These are phyloP conservation scores for Cryptosporidium ubiquitum DNA, from an alignment of 169 alveolate genomes.

Conservation along the genomic window DNA sequence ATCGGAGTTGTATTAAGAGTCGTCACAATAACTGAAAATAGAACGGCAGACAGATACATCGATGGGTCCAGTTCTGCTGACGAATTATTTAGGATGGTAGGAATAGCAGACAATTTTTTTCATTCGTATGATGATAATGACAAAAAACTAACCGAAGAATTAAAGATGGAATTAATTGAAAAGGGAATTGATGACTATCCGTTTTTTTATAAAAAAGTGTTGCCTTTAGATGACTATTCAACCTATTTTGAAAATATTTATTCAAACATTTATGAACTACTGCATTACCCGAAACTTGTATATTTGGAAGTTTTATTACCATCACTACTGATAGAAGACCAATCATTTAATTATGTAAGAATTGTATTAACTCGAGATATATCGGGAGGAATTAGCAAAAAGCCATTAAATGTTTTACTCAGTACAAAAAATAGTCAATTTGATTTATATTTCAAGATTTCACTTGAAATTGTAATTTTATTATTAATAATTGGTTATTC, in stretches of 20 bases:
- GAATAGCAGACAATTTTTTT: neutral
- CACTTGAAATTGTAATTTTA: conserved; percentile 33
- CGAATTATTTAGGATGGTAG: conserved; percentile 6
- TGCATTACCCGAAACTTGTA: conserved; percentile 1
- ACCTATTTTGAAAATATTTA: neutral
- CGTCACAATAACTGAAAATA: conserved; percentile 21
- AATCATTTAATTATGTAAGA: conserved; percentile 12
- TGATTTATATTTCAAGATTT: neutral
- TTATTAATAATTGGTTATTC: conserved; percentile 15
- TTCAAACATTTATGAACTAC: neutral
- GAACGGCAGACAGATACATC: neutral
- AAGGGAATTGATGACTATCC: conserved; percentile 29
- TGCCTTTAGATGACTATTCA: neutral
- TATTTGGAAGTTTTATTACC: conserved; percentile 51
- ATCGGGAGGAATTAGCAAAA: conserved; percentile 1
- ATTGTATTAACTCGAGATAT: conserved; percentile 1
- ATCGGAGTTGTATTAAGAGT: conserved; percentile 36
- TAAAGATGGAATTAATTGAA: conserved; percentile 19
- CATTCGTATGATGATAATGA: conserved; percentile 5
- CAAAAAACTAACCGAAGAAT: neutral
- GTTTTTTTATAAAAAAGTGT: neutral
- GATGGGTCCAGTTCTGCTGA: conserved; percentile 7
- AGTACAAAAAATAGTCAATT: neutral
- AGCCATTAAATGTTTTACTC: conserved; percentile 3
- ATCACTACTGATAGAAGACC: conserved; percentile 36